phyloP scores from a whole-genome alignment of 306 rosid species.

The Trifolium fragiferum region DNA sequence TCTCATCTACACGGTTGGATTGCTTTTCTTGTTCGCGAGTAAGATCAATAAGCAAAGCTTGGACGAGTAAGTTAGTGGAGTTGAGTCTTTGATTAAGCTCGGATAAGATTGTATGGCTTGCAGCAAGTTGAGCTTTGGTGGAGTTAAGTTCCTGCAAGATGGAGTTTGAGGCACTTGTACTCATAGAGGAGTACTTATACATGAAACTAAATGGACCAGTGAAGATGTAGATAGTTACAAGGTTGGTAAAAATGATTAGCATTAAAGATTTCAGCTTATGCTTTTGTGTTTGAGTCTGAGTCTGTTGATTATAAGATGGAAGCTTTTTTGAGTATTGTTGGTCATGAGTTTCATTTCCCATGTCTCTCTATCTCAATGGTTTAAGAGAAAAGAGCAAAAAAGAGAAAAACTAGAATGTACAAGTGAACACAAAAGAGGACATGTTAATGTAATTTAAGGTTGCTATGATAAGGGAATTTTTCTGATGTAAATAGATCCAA shows the following conservation, averaged over 20 bases:
- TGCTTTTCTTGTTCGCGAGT: conserved; percentile 47
- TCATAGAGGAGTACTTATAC: conserved; percentile 30
- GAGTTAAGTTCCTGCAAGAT: conserved; percentile 51
- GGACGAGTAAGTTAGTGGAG: conserved; percentile 54
- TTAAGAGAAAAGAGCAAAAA: conserved; percentile 18
- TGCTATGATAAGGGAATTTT: not conserved
- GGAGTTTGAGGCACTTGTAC: conserved; percentile 35
- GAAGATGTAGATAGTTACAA: conserved; percentile 53
- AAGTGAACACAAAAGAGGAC: conserved; percentile 21
- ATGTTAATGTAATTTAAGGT: conserved; percentile 16
- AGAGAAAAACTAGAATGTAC: not conserved
- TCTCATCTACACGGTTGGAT: conserved; percentile 11
- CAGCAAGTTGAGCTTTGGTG: conserved; percentile 50
- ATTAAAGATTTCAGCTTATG: conserved; percentile 43
- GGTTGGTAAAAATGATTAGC: conserved; percentile 50
- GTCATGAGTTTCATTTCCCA: conserved; percentile 50
- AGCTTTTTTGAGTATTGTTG: conserved; percentile 45
- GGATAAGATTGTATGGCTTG: conserved; percentile 44
- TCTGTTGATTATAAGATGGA: conserved; percentile 24
- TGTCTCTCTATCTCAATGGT: conserved; percentile 2
- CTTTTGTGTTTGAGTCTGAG: conserved; percentile 27
- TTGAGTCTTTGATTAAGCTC: conserved; percentile 51
- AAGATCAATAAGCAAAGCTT: conserved; percentile 56
- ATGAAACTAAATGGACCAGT: conserved; percentile 42
- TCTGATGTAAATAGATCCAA: conserved; percentile 35